Percentiles rank a stretch among this genome's conserved stretches.
Evolutionary conservation across 768 basidiomycete species (phyloP).

Genomic region (Holtermannia corniformis): DNA sequence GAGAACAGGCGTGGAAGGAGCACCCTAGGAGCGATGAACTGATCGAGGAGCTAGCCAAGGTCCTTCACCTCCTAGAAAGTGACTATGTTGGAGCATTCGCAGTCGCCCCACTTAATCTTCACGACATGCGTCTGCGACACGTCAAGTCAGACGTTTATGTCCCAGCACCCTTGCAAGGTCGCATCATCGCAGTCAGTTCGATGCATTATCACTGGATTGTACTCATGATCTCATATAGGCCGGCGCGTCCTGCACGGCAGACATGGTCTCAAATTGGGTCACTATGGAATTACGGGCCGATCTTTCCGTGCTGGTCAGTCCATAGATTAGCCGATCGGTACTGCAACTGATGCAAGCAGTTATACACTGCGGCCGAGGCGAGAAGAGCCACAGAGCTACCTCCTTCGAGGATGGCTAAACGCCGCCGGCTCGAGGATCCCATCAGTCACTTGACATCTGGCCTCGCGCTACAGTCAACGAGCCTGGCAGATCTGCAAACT

Average conservation of each 20-base stretch:
- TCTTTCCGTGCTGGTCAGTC: conserved; percentile 56
- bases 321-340: too few relatives aligned
- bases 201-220: too few relatives aligned
- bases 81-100: conserved; percentile 33
- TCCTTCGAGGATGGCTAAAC: conserved; percentile 15
- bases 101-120: conserved; percentile 56
- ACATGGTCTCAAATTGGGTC: conserved; percentile 68
- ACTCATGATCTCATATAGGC: conserved; percentile 44
- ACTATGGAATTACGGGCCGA: conserved; percentile 71
- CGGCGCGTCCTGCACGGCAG: conserved; percentile 60
- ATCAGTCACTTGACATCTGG: conserved; percentile 10
- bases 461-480: conserved; percentile 1
- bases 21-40: conserved; percentile 10
- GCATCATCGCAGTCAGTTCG: conserved; percentile 2
- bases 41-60: conserved; percentile 54
- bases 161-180: conserved; percentile 7
- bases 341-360: too few relatives aligned
- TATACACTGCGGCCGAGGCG: too few relatives aligned
- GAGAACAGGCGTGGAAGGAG: conserved; percentile 12
- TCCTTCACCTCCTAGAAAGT: neutral
- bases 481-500: conserved; percentile 52
- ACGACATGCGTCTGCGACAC: conserved; percentile 54
- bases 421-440: conserved; percentile 22
- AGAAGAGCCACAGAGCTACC: too few relatives aligned
- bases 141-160: too few relatives aligned